Evolutionary conservation across 2,329 filamentous ascomycete species (phyloP).

Genomic region (Gnomoniopsis smithogilvyi): DNA sequence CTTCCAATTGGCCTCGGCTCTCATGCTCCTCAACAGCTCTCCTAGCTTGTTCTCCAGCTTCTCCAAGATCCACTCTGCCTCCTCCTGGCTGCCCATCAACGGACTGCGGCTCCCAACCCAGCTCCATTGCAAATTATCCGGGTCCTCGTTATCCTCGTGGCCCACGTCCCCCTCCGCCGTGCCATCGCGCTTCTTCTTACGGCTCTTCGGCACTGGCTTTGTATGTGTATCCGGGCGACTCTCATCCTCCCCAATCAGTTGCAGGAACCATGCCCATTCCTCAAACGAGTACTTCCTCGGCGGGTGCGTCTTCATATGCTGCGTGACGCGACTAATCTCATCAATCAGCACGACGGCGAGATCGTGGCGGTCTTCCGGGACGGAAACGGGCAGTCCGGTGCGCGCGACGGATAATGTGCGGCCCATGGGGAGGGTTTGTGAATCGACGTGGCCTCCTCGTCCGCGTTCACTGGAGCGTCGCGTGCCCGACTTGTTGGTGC

Average conservation of each 20-base stretch:
- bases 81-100: constrained; percentile 64
- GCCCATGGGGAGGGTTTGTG: constrained; percentile 10
- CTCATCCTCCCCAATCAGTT: constrained; percentile 69
- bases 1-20: constrained; percentile 20
- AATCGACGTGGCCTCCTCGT: constrained; percentile 4
- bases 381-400: constrained; percentile 29
- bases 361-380: constrained; percentile 43
- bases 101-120: constrained; percentile 71
- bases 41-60: constrained; percentile 56
- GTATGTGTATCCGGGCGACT: constrained; percentile 46
- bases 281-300: constrained; percentile 71
- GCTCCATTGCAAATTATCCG: constrained; percentile 53
- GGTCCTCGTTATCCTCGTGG: constrained; percentile 10
- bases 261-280: constrained; percentile 83
- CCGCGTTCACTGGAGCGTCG: too few relatives aligned
- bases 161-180: neutral
- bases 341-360: constrained; percentile 66
- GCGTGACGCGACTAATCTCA: constrained; percentile 65
- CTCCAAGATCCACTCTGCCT: constrained; percentile 72
- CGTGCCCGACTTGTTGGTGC: constrained; percentile 1
- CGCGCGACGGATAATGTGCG: constrained; percentile 30
- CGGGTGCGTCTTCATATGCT: constrained; percentile 56
- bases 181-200: constrained; percentile 1
- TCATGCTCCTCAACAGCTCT: constrained; percentile 37
- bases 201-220: constrained; percentile 26